Percentiles rank a stretch among this genome's conserved stretches.
Evolutionary conservation across 495 filamentous ascomycete genomes (phyloP).

Genomic region (Arthonia radiata): DNA sequence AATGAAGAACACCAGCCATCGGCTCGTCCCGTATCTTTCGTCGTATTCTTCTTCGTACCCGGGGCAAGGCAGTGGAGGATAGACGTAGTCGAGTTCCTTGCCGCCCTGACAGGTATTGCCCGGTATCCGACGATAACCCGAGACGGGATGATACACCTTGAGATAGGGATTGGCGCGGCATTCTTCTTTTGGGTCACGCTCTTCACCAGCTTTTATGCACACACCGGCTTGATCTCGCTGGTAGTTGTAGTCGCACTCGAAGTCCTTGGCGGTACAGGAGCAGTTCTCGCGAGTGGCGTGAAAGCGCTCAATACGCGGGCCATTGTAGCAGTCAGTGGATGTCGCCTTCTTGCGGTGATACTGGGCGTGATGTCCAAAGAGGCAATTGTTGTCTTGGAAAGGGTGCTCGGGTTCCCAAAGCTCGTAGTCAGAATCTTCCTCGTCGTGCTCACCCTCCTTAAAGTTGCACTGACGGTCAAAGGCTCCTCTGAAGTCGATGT

Average conservation of each 20-base stretch:
- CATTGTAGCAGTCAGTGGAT: conserved; percentile 58
- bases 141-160: conserved; percentile 54
- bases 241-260: conserved; percentile 96
- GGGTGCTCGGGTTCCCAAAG: conserved; percentile 72
- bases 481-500: conserved; percentile 68
- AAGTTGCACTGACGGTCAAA: conserved; percentile 41
- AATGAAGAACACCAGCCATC: conserved; percentile 63
- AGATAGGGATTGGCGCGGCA: conserved; percentile 42
- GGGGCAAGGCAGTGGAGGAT: conserved; percentile 34
- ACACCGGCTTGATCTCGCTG: conserved; percentile 47
- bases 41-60: conserved; percentile 56
- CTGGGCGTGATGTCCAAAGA: conserved; percentile 76
- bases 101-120: conserved; percentile 67
- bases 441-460: conserved; percentile 31
- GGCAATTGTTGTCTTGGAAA: conserved; percentile 42
- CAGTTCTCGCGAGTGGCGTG: conserved; percentile 51
- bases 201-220: conserved; percentile 46
- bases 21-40: conserved; percentile 42
- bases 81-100: conserved; percentile 37
- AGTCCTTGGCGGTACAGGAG: conserved; percentile 60
- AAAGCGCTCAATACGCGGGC: conserved; percentile 35
- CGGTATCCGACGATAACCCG: conserved; percentile 77
- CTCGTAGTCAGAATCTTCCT: conserved; percentile 44
- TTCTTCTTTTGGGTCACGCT: conserved; percentile 41
- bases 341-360: conserved; percentile 71